phyloP scores from a whole-genome alignment of 1,284 basidiomycete species.

The Schizophyllum commune region DNA sequence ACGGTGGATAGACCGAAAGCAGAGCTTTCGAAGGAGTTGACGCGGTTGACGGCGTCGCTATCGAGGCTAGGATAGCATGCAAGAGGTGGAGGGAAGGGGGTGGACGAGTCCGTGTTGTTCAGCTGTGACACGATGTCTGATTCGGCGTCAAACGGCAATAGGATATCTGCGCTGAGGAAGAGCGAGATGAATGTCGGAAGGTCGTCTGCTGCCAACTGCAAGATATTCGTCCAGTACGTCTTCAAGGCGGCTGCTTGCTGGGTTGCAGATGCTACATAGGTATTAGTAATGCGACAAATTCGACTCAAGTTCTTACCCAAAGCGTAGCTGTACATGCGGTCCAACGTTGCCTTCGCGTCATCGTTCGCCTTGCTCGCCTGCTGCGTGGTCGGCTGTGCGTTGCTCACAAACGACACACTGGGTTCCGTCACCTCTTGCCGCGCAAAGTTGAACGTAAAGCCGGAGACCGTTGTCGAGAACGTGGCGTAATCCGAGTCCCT shows the following conservation, averaged over 20 bases:
- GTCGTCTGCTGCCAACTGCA: constrained; percentile 37
- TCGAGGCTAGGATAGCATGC: constrained; percentile 49
- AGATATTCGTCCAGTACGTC: constrained; percentile 47
- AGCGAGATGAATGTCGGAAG: constrained; percentile 38
- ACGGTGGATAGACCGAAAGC: constrained; percentile 41
- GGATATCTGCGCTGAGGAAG: constrained; percentile 38
- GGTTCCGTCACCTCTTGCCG: constrained; percentile 39
- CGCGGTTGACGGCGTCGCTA: constrained; percentile 27
- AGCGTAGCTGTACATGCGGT: constrained; percentile 54
- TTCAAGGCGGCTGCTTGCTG: constrained; percentile 41
- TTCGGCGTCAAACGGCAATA: constrained; percentile 54
- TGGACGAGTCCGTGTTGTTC: constrained; percentile 27
- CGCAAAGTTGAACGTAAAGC: constrained; percentile 54
- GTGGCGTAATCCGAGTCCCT: constrained; percentile 16
- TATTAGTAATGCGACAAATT: constrained; percentile 7
- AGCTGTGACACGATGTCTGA: constrained; percentile 28
- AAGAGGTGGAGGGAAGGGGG: constrained; percentile 49
- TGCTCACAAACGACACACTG: constrained; percentile 33
- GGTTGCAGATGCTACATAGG: constrained; percentile 42
- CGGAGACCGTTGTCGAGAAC: constrained; percentile 38
- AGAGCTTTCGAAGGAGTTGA: constrained; percentile 39
- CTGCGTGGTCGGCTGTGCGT: constrained; percentile 36
- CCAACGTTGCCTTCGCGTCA: constrained; percentile 37
- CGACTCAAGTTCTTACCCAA: constrained; percentile 32
- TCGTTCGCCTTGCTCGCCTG: constrained; percentile 30